These are phyloP conservation scores for Mycena capillaripes DNA, from an alignment of 768 basidiomycete genomes.

Conservation along the genomic window DNA sequence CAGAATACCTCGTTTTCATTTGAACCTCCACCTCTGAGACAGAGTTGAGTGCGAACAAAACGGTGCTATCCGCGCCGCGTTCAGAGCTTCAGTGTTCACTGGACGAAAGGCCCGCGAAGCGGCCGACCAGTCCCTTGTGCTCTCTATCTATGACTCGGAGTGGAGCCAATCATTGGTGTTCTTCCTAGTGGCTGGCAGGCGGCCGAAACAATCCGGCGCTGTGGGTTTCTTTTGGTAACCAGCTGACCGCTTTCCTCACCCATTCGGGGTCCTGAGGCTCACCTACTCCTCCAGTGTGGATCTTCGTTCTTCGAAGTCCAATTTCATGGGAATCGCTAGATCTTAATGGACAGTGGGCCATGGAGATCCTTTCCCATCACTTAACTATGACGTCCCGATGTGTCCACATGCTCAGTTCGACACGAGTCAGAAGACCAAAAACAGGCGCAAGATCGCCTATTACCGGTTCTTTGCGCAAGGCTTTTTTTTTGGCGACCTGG, in stretches of 20 bases:
- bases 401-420: too few species aligned
- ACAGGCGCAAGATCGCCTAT: too few species aligned
- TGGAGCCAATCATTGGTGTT: conserved; percentile 22
- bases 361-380: too few species aligned
- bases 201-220: conserved; percentile 24
- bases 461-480: conserved; percentile 19
- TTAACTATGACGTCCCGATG: too few species aligned
- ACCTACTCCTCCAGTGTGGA: conserved; percentile 21
- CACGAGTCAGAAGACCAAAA: too few species aligned
- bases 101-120: too few species aligned
- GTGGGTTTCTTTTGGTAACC: conserved; percentile 22
- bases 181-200: conserved; percentile 23
- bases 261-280: conserved; percentile 15
- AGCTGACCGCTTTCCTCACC: conserved; percentile 26
- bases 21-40: too few species aligned
- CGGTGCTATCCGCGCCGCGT: too few species aligned
- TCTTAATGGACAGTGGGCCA: conserved; percentile 28
- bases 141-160: conserved; percentile 22
- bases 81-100: too few species aligned
- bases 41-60: too few species aligned
- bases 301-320: conserved; percentile 22
- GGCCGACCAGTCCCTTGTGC: conserved; percentile 12
- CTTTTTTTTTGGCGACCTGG: conserved; percentile 21
- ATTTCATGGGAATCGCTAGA: conserved; percentile 26
- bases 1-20: too few species aligned